Percentiles rank a stretch among this genome's conserved stretches.
Conservation (phyloP, 345 rosid genomes). For the Salix udensis region DNA sequence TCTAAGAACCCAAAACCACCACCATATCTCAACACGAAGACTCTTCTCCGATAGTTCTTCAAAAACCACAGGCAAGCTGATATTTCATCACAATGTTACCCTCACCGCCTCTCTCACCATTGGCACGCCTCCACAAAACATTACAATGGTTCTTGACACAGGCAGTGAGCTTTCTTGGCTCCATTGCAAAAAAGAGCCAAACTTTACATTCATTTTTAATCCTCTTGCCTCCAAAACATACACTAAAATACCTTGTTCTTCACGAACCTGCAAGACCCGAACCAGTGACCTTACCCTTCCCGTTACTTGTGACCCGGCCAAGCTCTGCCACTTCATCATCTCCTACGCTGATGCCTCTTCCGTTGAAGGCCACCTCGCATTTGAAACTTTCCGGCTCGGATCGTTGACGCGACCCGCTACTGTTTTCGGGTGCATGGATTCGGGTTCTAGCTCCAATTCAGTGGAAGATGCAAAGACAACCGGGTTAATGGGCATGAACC, state of each 20-base stretch:
- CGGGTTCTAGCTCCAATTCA: constrained; percentile 53
- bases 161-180: constrained; percentile 85
- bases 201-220: constrained; percentile 34
- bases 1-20: constrained; percentile 37
- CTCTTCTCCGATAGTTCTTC: constrained; percentile 21
- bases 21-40: constrained; percentile 2
- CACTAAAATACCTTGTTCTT: constrained; percentile 40
- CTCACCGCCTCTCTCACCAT: constrained; percentile 55
- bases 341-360: constrained; percentile 62
- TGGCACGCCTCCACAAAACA: constrained; percentile 65
- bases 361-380: constrained; percentile 56
- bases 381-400: constrained; percentile 46
- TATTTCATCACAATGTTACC: constrained; percentile 52
- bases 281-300: constrained; percentile 51
- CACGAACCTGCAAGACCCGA: constrained; percentile 43
- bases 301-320: constrained; percentile 39
- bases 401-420: constrained; percentile 35
- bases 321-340: constrained; percentile 49
- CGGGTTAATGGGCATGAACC: constrained; percentile 84
- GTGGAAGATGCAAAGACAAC: constrained; percentile 62
- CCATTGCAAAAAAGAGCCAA: constrained; percentile 40
- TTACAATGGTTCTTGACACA: constrained; percentile 69
- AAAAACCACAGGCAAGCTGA: constrained; percentile 31
- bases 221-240: constrained; percentile 46
- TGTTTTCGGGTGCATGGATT: constrained; percentile 72